Conservation (phyloP, 192 early-diverging fungal genomes). For the Piromyces finnis region DNA sequence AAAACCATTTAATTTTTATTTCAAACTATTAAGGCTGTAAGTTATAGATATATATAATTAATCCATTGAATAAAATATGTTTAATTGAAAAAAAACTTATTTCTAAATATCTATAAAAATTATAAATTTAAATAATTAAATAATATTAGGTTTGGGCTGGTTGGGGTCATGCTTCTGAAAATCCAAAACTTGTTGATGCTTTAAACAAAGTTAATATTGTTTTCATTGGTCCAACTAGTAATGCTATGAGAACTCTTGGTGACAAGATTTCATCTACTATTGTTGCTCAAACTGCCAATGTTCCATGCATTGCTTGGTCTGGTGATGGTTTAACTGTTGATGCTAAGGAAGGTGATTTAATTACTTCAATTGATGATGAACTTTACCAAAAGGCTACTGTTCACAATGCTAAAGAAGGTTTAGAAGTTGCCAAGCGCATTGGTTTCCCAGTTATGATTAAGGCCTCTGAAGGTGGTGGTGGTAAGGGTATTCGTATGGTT, state of each 20-base stretch:
- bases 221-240: constrained; percentile 92
- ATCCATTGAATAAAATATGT: no score
- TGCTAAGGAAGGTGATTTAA: constrained; percentile 41
- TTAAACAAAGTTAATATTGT: constrained; percentile 62
- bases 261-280: constrained; percentile 99
- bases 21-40: no score
- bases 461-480: constrained; percentile 96
- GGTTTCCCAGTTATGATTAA: constrained; percentile 99
- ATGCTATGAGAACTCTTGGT: constrained; percentile 94
- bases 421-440: constrained; percentile 67
- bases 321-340: constrained; percentile 71
- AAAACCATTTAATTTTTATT: no score
- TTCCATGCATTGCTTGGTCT: constrained; percentile 92
- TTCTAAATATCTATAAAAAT: no score
- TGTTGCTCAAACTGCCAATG: constrained; percentile 89
- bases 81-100: no score
- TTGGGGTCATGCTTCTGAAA: constrained; percentile 98
- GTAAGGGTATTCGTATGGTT: constrained; percentile 96
- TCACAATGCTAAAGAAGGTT: constrained; percentile 66
- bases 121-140: no score
- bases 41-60: no score
- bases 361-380: constrained; percentile 62
- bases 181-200: constrained; percentile 82
- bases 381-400: constrained; percentile 71
- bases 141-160: constrained; percentile 66